Evolutionary conservation across 1,284 basidiomycete genomes (phyloP), one percentile per base, ranked within the genome.

Genomic region (Boletus chippewaensis): DNA sequence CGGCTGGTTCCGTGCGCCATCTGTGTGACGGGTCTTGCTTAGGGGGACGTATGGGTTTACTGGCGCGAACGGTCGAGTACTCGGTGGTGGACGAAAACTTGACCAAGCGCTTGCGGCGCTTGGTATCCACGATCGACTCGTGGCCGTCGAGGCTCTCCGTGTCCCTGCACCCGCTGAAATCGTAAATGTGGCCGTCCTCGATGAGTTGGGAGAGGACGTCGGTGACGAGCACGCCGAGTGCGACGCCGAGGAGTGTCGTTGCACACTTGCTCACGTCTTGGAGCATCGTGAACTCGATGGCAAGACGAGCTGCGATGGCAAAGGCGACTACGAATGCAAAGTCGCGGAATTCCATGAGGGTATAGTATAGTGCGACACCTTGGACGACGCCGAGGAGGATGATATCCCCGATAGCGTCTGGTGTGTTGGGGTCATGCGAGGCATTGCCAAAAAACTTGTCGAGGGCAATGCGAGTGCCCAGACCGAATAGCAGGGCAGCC

Each of bases 351-450:
- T 78, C 78, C 53, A 71, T 73, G 55, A 79, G 74, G 49, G 82
- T 73, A 61, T 79, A 83, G 62, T 87, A 83, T 42, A 90, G 71
- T 24, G 78, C 82, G 56, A 85, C 78, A 46, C 87, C 87, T 67
- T 88, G 83, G 74, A 84, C 82, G 58, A 83, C 74, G 49, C 87
- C 87, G 49, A 77, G 70, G 54, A 90, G 77, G 64, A 87, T 69
- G 59, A 74, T 73, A 61, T 86, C 79, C 54, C 76, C 74, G 40
- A 80, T 68, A 59, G 76, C 69, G 26, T 64, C 52, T 13, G 76
- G 68, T 4, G 56, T 47, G 50, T 60, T 65, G 40, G 65, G 63
- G n/a, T 46, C 54, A 59, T 62, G 52, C 54, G 74, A 67, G 52
- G 65, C 70, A 46, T 74, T 64, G 49, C 67, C 64, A 51, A 72